phyloP scores from a whole-genome alignment of 129 eudicot genomes.

The Artemisia annua region DNA sequence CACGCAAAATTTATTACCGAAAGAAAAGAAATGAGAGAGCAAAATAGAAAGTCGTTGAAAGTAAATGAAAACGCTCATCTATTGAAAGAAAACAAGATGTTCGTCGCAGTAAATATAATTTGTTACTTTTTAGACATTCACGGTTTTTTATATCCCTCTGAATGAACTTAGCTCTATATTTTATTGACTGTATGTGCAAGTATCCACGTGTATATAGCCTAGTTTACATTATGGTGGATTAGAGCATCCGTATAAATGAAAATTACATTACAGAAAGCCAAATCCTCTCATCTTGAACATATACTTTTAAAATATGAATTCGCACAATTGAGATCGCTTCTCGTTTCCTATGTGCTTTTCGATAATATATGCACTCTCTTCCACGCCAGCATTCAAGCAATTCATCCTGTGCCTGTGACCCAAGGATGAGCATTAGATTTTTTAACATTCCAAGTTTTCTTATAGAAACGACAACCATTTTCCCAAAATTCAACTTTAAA shows the following conservation, averaged over 20 bases:
- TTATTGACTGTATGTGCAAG: no score
- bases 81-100: no score
- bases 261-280: not conserved
- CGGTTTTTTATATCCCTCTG: no score
- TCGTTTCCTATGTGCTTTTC: conserved; percentile 24
- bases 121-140: no score
- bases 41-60: no score
- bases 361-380: conserved; percentile 65
- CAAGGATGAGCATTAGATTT: not conserved
- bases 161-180: no score
- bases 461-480: not conserved
- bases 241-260: not conserved
- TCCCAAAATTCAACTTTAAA: not conserved
- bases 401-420: conserved; percentile 84
- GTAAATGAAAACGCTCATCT: no score
- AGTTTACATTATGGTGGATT: no score
- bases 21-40: no score
- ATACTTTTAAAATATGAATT: conserved; percentile 65
- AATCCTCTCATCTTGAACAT: not conserved
- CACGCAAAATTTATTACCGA: no score
- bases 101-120: no score
- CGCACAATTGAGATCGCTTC: conserved; percentile 52
- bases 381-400: conserved; percentile 72
- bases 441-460: not conserved
- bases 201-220: no score